Base-by-base conservation (phyloP, 2,329 filamentous ascomycete species). In the Fusarium torreyae region DNA sequence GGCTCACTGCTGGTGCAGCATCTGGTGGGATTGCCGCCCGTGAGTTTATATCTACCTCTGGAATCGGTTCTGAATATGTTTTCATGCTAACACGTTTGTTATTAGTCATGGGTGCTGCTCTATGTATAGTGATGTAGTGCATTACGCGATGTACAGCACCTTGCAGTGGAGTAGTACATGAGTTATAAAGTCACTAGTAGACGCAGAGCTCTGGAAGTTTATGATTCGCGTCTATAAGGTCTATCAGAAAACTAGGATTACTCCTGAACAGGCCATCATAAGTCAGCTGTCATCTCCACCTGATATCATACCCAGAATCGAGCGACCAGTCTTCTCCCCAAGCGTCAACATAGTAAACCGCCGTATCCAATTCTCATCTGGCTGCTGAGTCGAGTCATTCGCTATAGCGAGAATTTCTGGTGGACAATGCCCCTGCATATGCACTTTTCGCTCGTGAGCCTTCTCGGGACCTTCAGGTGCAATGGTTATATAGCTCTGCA, bases 391-490 rank as follows among this genome's bases (percentile, higher is more conserved):
- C 3, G 33, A 17, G 20, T 56, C 43, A 17, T 56, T 43, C 3
- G 33, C 43, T 15, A 40, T 44, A 1, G 14, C 42, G 2, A 63
- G 8, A 6, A 63, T 48, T 18, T 63, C 60, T 2, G 49, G 43
- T 1, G 63, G 49, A 3, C 55, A 66, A 10, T 65, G 54, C 1
- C 54, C 53, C 28, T 66, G 43, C 49, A 66, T 45, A 3, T 55
- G 17, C 54, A 65, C 43, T 7, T 34, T 53, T 2, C 60, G 44
- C 33, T 65, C 45, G 7, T 33, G 22, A 0, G 1, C 3, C 18
- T 59, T 28, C 3, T 39, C 28, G 5, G 39, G 48, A 1, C 14
- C 15, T 38, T 66, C 60, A 1, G 24, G 15, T 0, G 38, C 24
- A 2, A 66, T 65, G 0, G 45, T 45, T 7, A 59, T 65, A 6